Percentiles rank a stretch among this genome's conserved stretches.
These are phyloP conservation scores for Mycena sanguinolenta DNA, from an alignment of 768 basidiomycete species.

Conservation along the genomic window DNA sequence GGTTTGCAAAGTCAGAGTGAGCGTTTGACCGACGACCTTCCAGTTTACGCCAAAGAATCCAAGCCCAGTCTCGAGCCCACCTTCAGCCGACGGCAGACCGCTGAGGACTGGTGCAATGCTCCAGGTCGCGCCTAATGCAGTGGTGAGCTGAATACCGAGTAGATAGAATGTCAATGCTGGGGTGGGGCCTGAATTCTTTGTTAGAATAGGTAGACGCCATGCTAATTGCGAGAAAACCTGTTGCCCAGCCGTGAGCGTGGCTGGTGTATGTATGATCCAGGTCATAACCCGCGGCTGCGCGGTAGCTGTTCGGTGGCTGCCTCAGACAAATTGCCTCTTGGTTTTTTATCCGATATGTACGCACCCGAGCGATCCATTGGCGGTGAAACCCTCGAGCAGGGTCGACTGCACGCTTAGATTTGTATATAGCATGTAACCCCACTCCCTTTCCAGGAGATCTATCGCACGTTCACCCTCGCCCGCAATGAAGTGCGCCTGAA, in stretches of 20 bases:
- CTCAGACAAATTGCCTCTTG: background rate
- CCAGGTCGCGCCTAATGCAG: constrained; percentile 58
- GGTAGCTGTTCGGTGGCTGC: constrained; percentile 48
- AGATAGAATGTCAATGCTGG: constrained; percentile 63
- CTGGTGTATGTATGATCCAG: constrained; percentile 61
- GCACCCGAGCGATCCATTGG: constrained; percentile 61
- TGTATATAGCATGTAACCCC: constrained; percentile 66
- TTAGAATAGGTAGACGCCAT: background rate
- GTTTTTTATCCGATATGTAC: constrained; percentile 14
- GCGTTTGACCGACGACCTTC: constrained; percentile 37
- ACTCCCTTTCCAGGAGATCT: constrained; percentile 59
- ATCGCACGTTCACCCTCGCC: constrained; percentile 61
- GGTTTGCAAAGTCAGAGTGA: constrained; percentile 42
- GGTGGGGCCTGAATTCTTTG: constrained; percentile 51
- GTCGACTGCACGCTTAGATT: constrained; percentile 56
- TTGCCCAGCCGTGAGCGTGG: constrained; percentile 64
- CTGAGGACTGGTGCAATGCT: constrained; percentile 58
- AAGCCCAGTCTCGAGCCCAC: constrained; percentile 60
- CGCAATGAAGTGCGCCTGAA: constrained; percentile 64
- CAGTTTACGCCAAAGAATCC: constrained; percentile 62
- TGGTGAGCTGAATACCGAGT: constrained; percentile 58
- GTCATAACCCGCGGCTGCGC: constrained; percentile 59
- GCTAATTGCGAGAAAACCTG: constrained; percentile 28
- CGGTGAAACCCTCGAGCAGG: constrained; percentile 61
- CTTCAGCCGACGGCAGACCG: constrained; percentile 56